Evolutionary conservation across 1,284 basidiomycete species (phyloP).

Genomic region (Sporisorium iseilematis-ciliati): DNA sequence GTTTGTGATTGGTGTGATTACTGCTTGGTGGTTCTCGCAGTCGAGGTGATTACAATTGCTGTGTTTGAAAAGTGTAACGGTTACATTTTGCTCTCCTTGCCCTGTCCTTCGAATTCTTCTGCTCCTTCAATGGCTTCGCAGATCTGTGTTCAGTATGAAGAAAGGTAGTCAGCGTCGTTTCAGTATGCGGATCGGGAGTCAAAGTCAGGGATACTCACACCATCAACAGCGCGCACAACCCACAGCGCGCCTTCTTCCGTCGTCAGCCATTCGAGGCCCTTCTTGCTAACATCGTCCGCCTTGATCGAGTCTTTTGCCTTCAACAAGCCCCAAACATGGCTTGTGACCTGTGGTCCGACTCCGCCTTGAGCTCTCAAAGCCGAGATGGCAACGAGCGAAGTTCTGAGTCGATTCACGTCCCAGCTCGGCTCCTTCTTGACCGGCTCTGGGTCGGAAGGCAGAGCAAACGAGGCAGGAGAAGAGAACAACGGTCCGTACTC

Average conservation of each 20-base stretch:
- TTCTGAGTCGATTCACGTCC: constrained; percentile 85
- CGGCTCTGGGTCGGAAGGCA: constrained; percentile 31
- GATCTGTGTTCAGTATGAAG: constrained; percentile 21
- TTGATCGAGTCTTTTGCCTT: constrained; percentile 74
- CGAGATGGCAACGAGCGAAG: constrained; percentile 89
- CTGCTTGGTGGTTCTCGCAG: constrained; percentile 56
- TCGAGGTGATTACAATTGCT: constrained; percentile 4
- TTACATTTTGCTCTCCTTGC: constrained; percentile 47
- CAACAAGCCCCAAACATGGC: constrained; percentile 92
- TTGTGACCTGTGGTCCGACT: constrained; percentile 89
- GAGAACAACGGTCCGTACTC: constrained; percentile 88
- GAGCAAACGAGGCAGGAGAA: constrained; percentile 74
- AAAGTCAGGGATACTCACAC: constrained; percentile 30
- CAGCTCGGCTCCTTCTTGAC: constrained; percentile 66
- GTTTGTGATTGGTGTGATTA: constrained; percentile 49
- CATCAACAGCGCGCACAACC: constrained; percentile 87
- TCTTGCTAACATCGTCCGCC: constrained; percentile 72
- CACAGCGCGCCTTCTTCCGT: constrained; percentile 91
- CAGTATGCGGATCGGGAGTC: background rate
- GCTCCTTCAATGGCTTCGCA: constrained; percentile 59
- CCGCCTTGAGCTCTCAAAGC: constrained; percentile 86
- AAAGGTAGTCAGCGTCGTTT: background rate
- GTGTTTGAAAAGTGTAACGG: background rate
- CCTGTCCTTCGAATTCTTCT: constrained; percentile 49
- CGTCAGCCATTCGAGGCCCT: constrained; percentile 81